Conservation (phyloP, 352 stramenopile species). For the Phytophthora pistaciae region DNA sequence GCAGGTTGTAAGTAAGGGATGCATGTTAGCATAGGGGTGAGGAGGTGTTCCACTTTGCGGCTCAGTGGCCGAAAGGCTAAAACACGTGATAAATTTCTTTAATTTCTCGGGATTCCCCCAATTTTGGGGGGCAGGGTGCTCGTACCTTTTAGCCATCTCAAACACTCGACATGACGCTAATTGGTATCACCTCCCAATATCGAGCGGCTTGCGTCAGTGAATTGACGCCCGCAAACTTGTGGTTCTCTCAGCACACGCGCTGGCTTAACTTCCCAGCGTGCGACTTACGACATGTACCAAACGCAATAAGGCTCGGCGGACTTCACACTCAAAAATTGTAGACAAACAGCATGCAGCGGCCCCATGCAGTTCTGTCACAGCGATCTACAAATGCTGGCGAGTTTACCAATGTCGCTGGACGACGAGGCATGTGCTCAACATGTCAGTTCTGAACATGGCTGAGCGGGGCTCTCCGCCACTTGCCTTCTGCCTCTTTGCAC, state of each 20-base stretch:
- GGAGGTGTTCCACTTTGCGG: neutral
- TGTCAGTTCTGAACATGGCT: neutral
- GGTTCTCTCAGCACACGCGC: neutral
- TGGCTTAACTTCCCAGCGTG: too few relatives aligned
- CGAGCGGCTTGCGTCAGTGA: neutral
- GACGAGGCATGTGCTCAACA: neutral
- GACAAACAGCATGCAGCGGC: neutral
- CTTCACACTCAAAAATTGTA: neutral
- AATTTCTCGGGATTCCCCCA: constrained; percentile 85
- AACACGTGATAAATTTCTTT: constrained; percentile 90
- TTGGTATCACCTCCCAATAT: neutral
- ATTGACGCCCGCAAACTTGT: neutral
- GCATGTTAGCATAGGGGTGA: neutral
- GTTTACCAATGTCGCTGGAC: neutral
- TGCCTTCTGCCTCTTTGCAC: neutral
- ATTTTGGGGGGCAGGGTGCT: constrained; percentile 30
- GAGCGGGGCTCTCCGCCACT: neutral
- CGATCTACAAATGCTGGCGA: neutral
- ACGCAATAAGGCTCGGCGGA: too few relatives aligned
- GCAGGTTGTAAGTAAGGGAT: constrained; percentile 30
- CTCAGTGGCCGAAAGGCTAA: constrained; percentile 68
- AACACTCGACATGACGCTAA: neutral
- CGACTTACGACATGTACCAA: too few relatives aligned
- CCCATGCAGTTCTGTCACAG: neutral
- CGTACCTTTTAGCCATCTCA: too few relatives aligned